These are phyloP conservation scores for Aureobasidium pullulans DNA, from an alignment of 2,329 filamentous ascomycete genomes.

Conservation along the genomic window DNA sequence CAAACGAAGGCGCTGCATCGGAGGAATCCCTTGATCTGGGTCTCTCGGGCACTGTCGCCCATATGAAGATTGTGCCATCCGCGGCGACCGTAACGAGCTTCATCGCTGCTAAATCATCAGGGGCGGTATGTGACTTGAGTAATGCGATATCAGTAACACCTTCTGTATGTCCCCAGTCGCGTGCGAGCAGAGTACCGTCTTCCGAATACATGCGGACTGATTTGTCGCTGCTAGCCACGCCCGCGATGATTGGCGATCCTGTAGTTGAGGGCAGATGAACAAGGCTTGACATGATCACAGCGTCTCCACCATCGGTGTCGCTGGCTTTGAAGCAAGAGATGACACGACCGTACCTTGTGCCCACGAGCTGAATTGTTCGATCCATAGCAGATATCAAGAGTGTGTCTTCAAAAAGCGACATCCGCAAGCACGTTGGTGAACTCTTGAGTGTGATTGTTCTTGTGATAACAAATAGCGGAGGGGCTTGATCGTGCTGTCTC, in stretches of 20 bases:
- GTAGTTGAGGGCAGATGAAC: conserved; percentile 51
- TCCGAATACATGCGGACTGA: conserved; percentile 87
- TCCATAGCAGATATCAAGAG: conserved; percentile 57
- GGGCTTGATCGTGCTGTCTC: conserved; percentile 53
- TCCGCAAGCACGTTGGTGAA: conserved; percentile 76
- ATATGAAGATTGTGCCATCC: conserved; percentile 45
- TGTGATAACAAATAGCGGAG: conserved; percentile 63
- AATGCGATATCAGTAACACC: conserved; percentile 80
- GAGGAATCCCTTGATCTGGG: background rate
- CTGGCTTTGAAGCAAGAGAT: conserved; percentile 71
- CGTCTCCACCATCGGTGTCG: conserved; percentile 71
- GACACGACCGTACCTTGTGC: conserved; percentile 55
- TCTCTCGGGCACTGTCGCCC: conserved; percentile 28
- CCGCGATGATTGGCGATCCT: conserved; percentile 63
- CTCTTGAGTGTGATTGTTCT: conserved; percentile 76
- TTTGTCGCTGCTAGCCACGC: conserved; percentile 92
- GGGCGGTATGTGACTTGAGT: conserved; percentile 16
- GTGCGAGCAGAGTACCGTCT: conserved; percentile 68
- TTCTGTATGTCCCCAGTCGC: conserved; percentile 93
- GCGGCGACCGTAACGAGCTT: conserved; percentile 43
- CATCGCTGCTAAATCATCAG: conserved; percentile 34
- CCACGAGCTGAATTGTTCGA: conserved; percentile 51
- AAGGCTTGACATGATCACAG: conserved; percentile 75
- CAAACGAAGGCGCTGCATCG: conserved; percentile 7
- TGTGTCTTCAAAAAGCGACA: conserved; percentile 53